Base-by-base conservation (phyloP, 306 rosid genomes). In the Trichosanthes truncata region DNA sequence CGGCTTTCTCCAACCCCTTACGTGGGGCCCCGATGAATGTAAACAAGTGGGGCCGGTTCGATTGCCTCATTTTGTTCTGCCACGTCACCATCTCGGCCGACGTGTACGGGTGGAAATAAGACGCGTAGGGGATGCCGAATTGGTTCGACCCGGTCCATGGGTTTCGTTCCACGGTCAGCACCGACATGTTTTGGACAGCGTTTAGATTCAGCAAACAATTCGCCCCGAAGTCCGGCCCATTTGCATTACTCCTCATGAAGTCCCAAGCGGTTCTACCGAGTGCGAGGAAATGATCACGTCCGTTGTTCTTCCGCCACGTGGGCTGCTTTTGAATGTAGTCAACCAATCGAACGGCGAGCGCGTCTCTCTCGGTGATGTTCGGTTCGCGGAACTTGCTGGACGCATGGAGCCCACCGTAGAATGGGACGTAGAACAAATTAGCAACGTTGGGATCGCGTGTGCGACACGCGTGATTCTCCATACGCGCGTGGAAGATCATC, bases 211-310 rank as follows among this genome's bases (percentile, higher is more conserved):
- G 87, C 59, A 94, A 87, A 7, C 67, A 41, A 81, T 90, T 94
- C 5, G 94, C 97, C 35, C 97, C 97, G 67, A 87, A 94, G 69
- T 92, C 94, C 2, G 87, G 49, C 21, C 82, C 89, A 48, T 43
- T 17, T 2, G 29, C 31, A 21, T 60, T 0, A 3, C 65, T 40
- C 23, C 98, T 80, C 97, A 92, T 87, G 86, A 94, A 94, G 79
- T 94, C 97, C 94, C 98, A 92, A 2, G 94, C 96, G 31, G 97
- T 92, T 38, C 98, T 78, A 36, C 98, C 96, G 7, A 94, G 74
- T 9, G 90, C 89, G 6, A 94, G 33, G 25, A 94, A 90, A 65
- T 94, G 98, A 83, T 94, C 93, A 71, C 20, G 82, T 0, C 96
- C 98, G 1, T 83, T 17, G 20, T 26, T 25, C 6, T 76, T 85